Percentiles rank a stretch among this genome's conserved stretches.
phyloP scores from a whole-genome alignment of 2,329 filamentous ascomycete genomes.

The Meredithiella fracta region DNA sequence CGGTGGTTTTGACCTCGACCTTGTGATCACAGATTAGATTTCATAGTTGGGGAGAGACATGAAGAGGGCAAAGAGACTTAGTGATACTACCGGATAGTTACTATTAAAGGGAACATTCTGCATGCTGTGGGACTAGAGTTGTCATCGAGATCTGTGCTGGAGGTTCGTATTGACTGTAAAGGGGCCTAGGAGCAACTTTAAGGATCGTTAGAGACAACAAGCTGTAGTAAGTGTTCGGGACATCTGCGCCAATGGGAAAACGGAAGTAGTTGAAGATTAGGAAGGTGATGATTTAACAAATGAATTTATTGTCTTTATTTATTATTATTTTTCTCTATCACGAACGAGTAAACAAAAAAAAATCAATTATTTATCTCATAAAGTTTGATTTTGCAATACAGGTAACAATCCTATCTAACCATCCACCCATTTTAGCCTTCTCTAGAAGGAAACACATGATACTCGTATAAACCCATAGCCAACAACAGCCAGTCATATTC shows the following conservation, averaged over 20 bases:
- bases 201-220: background rate
- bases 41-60: too few species aligned
- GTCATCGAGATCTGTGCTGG: background rate
- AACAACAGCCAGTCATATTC: too few species aligned
- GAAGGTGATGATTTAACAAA: background rate
- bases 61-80: background rate
- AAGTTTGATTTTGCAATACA: too few species aligned
- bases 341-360: background rate
- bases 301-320: background rate
- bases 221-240: background rate
- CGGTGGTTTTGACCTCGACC: too few species aligned
- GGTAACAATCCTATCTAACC: too few species aligned
- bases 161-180: background rate
- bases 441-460: too few species aligned
- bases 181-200: background rate
- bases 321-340: background rate
- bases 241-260: background rate
- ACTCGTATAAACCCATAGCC: too few species aligned
- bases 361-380: too few species aligned
- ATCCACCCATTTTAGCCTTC: too few species aligned
- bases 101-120: background rate
- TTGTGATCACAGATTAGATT: too few species aligned
- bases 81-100: background rate
- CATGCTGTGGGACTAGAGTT: background rate
- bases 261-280: background rate